Evolutionary conservation across 257 asterid species (phyloP), one percentile per base, ranked within the genome.

Genomic region (Solanum lycopersicoides): DNA sequence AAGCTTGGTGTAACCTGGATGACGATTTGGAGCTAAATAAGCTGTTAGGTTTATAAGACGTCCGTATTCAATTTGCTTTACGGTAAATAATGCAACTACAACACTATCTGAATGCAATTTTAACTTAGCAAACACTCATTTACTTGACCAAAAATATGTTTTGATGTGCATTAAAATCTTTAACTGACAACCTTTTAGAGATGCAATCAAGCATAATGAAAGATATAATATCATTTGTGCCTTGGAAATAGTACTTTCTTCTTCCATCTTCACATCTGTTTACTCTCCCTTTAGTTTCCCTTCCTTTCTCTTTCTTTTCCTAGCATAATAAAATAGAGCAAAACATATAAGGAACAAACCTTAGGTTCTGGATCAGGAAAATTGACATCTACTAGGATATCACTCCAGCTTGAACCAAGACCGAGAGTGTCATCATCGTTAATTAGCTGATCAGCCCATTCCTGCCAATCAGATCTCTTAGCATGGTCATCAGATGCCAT

Each of bases 381-480:
- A 89, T 91, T 89, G 88, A 92, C 93, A 89, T 94, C 96, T 35
- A 92, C 91, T 82, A 94, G 94, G 84, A 95, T 91, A 89, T 94
- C 94, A 83, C 90, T 90, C 94, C 94, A 92, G 89, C 90, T 92
- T 41, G 95, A 84, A 79, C 91, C 96, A 8, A 91, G 89, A 79
- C 90, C 95, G 7, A 92, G 89, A 1, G 93, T 32, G 50, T 90
- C 95, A 76, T 95, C 96, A 35, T 89, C 93, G n/a, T 91, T 87
- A 87, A 94, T 91, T 74, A 94, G 89, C 91, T 94, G 93, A 73
- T 95, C 93, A 0, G 93, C 95, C 98, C 98, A 94, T 86, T 93
- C 95, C 76, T 89, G 91, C 97, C 95, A 95, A 86, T 94, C 96
- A 47, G 91, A 88, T 91, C 90, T 91, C 91, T 69, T 93, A 44